Evolutionary conservation across 2,329 filamentous ascomycete species (phyloP), one percentile per base, ranked within the genome.

Genomic region (Hypoxylon sp.): DNA sequence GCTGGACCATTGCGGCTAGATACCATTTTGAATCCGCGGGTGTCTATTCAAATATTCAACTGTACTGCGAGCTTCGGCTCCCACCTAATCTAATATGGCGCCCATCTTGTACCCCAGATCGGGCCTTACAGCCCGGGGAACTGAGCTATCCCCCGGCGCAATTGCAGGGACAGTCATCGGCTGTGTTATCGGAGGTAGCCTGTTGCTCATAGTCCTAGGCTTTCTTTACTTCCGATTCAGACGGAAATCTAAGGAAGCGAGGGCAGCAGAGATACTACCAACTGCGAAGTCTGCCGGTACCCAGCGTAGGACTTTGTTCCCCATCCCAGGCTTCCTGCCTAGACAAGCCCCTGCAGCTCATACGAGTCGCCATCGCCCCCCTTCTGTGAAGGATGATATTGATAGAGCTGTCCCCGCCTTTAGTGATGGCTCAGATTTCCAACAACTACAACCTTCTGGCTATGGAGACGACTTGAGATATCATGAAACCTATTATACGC

Each of bases 171-270:
- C 73, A 43, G 76, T 78, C 34, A 67, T 78, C 50, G 76, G 76
- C 68, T 75, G 75, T 67, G 66, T 76, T 21, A 9, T 78, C 34
- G 76, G 75, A 52, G 75, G 75, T 9, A 63, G 69, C 61, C 56
- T 77, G 25, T 57, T 77, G 32, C 65, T 77, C 56, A 60, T 78
- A 48, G 60, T 78, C 52, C 57, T 78, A 36, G 74, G 75, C 25
- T 78, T 78, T 71, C 61, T 78, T 49, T 78, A 77, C 68, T 78
- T 78, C 50, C 74, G 76, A 32, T 73, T 74, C 53, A 74, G 70
- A 63, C 73, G 76, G 64, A 73, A 60, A 52, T 62, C 62, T 38
- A 74, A 53, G 62, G 61, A 74, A 50, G 67, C 69, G 46, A 70
- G 65, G 67, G 71, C 62, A 58, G 70, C 70, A 41, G 74, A 72